Percentiles rank a stretch among this genome's conserved stretches.
These are phyloP conservation scores for Cryptococcus sp. DNA, from an alignment of 1,284 basidiomycete genomes.

Conservation along the genomic window DNA sequence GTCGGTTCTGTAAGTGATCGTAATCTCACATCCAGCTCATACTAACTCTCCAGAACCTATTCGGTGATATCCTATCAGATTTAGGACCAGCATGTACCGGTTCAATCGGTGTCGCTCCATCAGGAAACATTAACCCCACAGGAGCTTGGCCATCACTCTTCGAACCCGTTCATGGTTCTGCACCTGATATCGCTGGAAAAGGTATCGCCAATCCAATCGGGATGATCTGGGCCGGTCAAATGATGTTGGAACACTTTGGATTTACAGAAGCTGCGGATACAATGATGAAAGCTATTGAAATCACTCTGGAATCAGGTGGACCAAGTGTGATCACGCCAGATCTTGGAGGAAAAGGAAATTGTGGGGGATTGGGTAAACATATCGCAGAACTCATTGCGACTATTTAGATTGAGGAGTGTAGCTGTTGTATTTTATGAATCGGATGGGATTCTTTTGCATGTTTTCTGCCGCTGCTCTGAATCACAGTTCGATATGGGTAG, in stretches of 20 bases:
- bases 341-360: constrained; percentile 66
- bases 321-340: constrained; percentile 85
- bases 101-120: constrained; percentile 94
- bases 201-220: constrained; percentile 98
- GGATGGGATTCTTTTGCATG: too few relatives aligned
- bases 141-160: constrained; percentile 97
- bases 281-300: constrained; percentile 86
- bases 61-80: constrained; percentile 89
- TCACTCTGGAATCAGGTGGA: constrained; percentile 77
- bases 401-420: too few relatives aligned
- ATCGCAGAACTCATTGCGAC: too few relatives aligned
- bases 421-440: too few relatives aligned
- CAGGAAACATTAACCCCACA: constrained; percentile 72
- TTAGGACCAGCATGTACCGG: constrained; percentile 99
- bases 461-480: too few relatives aligned
- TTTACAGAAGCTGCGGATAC: constrained; percentile 62
- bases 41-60: constrained; percentile 12
- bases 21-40: too few relatives aligned
- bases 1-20: constrained; percentile 38
- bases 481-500: too few relatives aligned
- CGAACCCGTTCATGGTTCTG: constrained; percentile 97
- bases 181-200: constrained; percentile 68
- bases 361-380: too few relatives aligned
- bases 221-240: constrained; percentile 66
- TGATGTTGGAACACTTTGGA: not conserved